Evolutionary conservation across 176 grass and related monocot species (phyloP).

Genomic region (Lolium rigidum): DNA sequence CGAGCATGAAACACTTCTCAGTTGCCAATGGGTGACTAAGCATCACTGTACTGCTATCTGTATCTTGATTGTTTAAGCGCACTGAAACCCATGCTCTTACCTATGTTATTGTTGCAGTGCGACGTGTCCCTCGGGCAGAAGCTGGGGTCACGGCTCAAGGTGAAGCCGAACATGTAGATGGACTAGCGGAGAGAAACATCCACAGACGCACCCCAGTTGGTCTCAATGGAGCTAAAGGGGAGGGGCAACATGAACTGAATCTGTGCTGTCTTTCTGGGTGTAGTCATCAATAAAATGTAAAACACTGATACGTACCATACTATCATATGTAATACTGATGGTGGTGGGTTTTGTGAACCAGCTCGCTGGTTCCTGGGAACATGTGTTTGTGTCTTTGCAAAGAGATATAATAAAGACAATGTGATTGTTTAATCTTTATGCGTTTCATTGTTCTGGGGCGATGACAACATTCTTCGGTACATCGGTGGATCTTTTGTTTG

Average conservation of each 20-base stretch:
- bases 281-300: constrained; percentile 36
- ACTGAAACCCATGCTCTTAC: background rate
- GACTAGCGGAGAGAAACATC: background rate
- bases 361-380: background rate
- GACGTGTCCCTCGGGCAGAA: constrained; percentile 71
- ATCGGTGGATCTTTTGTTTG: too few species aligned
- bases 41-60: background rate
- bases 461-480: background rate
- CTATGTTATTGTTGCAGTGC: constrained; percentile 52
- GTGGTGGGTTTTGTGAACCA: background rate
- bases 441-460: background rate
- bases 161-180: constrained; percentile 75
- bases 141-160: constrained; percentile 62
- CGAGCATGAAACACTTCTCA: background rate
- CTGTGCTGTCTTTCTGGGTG: background rate
- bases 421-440: background rate
- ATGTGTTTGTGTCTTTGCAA: background rate
- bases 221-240: background rate
- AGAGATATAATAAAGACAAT: constrained; percentile 24
- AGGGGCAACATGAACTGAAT: constrained; percentile 12
- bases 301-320: background rate
- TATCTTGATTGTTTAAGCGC: background rate
- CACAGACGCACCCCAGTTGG: background rate
- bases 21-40: background rate
- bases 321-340: constrained; percentile 9